Base-by-base conservation (phyloP, 1,284 basidiomycete genomes). In the Irpex sp. region DNA sequence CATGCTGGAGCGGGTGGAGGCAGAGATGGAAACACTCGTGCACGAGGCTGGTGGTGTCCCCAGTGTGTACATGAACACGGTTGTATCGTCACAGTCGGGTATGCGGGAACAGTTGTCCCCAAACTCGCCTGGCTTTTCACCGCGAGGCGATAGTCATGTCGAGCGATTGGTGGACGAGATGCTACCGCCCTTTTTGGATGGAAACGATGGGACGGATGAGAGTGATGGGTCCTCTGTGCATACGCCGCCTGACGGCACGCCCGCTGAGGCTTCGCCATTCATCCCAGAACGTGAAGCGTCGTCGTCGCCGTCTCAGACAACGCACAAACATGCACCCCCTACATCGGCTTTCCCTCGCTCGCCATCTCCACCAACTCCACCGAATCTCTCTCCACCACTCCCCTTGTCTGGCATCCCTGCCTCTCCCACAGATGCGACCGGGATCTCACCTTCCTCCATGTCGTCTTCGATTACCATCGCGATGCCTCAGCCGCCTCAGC, bases 141-240 rank as follows among this genome's bases (percentile, higher is more conserved):
- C 17, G 6, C n/a, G 13, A 15, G 31, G 31, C 26, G 19, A 8
- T 7, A 15, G 39, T 15, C 59, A 51, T 9, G 21, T 17, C 9
- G 11, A 19, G 39, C 36, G 46, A 3, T 35, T 64, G 35, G 57
- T 59, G 15, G 63, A 64, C 60, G 63, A 64, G 53, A 50, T 50
- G 36, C 67, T 68, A 8, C 66, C 66, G 13, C 68, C 69, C 17
- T 69, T 66, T 54, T 74, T 59, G 31, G 68, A 74, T n/a, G 78
- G 78, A 11, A 56, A 62, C 26, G 31, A 19, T 36, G 31, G 11
- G 58, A 31, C 19, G 35, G 61, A 62, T 39, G 57, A 43, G 11
- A 35, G 54, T 8, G 85, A 86, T 66, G 83, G 80, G 2, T 84
- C 81, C 55, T 85, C 82, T 0, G 71, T 86, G 9, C 84, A 84